Evolutionary conservation across 2,329 filamentous ascomycete species (phyloP).

Genomic region (Penicillium vulpinum): DNA sequence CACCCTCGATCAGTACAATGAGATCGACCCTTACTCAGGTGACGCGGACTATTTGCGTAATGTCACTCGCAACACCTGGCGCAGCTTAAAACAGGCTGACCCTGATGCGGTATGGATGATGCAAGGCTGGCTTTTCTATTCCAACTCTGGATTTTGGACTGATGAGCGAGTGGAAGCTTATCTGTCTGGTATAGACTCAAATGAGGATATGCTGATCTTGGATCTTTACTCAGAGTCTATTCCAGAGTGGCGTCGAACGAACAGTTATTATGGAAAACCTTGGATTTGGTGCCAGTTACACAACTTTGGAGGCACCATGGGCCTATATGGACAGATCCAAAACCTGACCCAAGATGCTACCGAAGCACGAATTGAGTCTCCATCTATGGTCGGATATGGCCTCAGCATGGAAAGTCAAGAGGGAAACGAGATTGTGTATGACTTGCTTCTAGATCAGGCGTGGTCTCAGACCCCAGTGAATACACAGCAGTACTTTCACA

Average conservation of each 20-base stretch:
- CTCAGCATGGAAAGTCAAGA: constrained; percentile 54
- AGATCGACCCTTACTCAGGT: constrained; percentile 51
- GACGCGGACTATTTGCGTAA: constrained; percentile 47
- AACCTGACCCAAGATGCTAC: constrained; percentile 52
- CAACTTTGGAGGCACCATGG: constrained; percentile 53
- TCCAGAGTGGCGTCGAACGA: constrained; percentile 54
- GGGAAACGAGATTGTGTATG: constrained; percentile 56
- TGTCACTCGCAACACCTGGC: constrained; percentile 47
- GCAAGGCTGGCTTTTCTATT: constrained; percentile 57
- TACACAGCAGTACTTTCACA: constrained; percentile 47
- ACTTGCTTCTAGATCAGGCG: constrained; percentile 53
- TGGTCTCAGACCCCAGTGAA: constrained; percentile 50
- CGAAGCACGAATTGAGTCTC: constrained; percentile 45
- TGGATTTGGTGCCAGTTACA: constrained; percentile 59
- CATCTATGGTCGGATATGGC: constrained; percentile 51
- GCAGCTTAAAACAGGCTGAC: constrained; percentile 51
- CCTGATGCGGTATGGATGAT: constrained; percentile 54
- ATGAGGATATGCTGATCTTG: constrained; percentile 52
- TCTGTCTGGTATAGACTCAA: constrained; percentile 46
- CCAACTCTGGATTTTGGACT: constrained; percentile 51
- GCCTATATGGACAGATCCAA: constrained; percentile 52
- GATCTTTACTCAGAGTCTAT: constrained; percentile 53
- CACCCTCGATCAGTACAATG: constrained; percentile 56
- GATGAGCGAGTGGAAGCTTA: constrained; percentile 52
- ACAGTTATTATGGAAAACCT: constrained; percentile 53